Evolutionary conservation across 805 yeast species (phyloP), one percentile per base, ranked within the genome.

Genomic region (Hanseniaspora jakobsenii): DNA sequence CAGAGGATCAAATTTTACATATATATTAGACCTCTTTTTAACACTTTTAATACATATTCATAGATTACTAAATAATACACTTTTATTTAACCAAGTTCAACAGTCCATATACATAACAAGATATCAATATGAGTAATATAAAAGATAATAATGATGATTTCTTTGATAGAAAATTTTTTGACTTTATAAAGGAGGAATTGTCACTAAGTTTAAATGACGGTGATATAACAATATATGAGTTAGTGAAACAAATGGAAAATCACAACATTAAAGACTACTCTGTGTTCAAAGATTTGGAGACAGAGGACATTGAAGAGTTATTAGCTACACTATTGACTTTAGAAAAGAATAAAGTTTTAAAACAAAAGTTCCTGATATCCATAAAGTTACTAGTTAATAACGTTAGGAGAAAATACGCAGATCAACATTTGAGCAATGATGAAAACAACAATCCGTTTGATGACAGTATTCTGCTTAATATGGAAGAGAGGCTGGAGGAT

Each of bases 311-410:
- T 4, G 37, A 22, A 9, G 46, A 42, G 16, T 35, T 42, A 6
- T 6, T 42, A 6, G 24, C 23, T 24, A 28, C 18, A 9, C 21
- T 42, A 12, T 17, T 35, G 24, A 35, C 46, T 4, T 5, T 42
- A 19, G 23, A 29, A 16, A 22, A 29, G 14, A 28, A 42, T 30
- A 12, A 18, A 0, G 29, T 22, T 6, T 6, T 29, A 9, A 34
- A 27, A 29, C 34, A 18, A 22, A 13, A 26, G 17, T 18, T 42
- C 7, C 18, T 35, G 9, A 30, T 40, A 5, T 23, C 26, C 2
- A 8, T 42, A 8, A 42, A 35, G 29, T 23, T 42, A 6, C 22
- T 42, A 3, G 24, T 42, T 10, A 42, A 42, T 24, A 42, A 35
- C 14, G 31, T 37, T 16, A 40, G 21, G 10, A 24, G 28, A 2